Conservation (phyloP, 495 filamentous ascomycete species). For the Chlorociboria aeruginascens region DNA sequence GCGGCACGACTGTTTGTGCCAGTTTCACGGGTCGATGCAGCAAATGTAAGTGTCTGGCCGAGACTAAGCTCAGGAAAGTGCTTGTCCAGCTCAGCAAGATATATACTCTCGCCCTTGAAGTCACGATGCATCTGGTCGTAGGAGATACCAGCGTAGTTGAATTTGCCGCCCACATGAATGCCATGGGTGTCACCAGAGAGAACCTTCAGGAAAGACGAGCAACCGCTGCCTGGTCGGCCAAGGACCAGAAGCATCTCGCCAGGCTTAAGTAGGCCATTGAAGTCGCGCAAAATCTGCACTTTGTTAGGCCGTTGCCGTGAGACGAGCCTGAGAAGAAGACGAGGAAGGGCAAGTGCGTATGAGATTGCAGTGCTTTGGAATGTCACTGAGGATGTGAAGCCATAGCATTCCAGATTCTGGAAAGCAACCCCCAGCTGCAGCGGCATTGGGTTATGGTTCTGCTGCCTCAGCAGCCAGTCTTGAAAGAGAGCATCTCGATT, state of each 20-base stretch:
- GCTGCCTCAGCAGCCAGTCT: too few relatives aligned
- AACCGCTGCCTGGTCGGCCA: slow-evolving; percentile 57
- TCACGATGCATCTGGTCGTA: slow-evolving; percentile 23
- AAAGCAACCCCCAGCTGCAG: too few relatives aligned
- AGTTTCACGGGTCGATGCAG: slow-evolving; percentile 49
- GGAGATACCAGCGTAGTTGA: slow-evolving; percentile 50
- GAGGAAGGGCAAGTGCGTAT: too few relatives aligned
- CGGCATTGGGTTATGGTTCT: too few relatives aligned
- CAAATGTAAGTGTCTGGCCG: slow-evolving; percentile 63
- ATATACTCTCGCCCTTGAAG: slow-evolving; percentile 63
- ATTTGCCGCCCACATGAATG: slow-evolving; percentile 45
- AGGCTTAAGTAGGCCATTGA: slow-evolving; percentile 38
- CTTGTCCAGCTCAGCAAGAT: slow-evolving; percentile 62
- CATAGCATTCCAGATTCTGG: too few relatives aligned
- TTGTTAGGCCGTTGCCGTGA: slow-evolving; percentile 16
- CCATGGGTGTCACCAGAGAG: slow-evolving; percentile 50
- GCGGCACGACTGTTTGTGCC: slow-evolving; percentile 49
- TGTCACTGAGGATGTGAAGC: too few relatives aligned
- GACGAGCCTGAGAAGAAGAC: too few relatives aligned
- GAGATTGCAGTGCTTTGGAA: too few relatives aligned
- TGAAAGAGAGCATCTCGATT: too few relatives aligned
- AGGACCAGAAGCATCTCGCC: slow-evolving; percentile 52
- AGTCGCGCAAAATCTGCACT: slow-evolving; percentile 37
- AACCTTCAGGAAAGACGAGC: slow-evolving; percentile 55
- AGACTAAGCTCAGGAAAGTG: slow-evolving; percentile 69